Conservation (phyloP, 257 asterid species). For the Sherardia arvensis region DNA sequence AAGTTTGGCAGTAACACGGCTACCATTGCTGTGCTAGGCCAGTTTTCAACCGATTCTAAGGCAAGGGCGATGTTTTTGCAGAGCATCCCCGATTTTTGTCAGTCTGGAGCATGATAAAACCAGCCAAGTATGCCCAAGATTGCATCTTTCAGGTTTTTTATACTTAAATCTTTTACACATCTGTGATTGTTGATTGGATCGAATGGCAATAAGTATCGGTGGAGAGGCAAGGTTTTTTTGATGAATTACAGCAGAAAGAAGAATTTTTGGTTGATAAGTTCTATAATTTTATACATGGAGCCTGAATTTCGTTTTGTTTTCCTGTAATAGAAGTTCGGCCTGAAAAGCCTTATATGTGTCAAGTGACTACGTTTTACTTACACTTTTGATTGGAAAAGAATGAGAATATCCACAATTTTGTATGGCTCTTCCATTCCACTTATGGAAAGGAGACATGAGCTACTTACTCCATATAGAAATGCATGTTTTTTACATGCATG, state of each 20-base stretch:
- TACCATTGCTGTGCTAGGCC: conserved; percentile 77
- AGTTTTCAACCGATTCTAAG: conserved; percentile 54
- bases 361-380: neutral
- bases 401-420: neutral
- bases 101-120: conserved; percentile 21
- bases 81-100: conserved; percentile 45
- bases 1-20: conserved; percentile 87
- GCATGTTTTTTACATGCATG: no score
- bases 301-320: neutral
- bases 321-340: conserved; percentile 6
- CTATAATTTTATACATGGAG: neutral
- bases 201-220: neutral
- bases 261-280: neutral
- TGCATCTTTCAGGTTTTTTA: neutral
- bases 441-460: neutral
- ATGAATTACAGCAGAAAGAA: neutral
- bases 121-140: neutral
- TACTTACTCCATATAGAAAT: neutral
- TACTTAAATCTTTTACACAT: neutral
- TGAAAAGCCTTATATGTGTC: neutral
- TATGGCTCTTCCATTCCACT: neutral
- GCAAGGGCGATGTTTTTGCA: conserved; percentile 69
- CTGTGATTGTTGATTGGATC: neutral
- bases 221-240: neutral
- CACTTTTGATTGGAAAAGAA: neutral